These are phyloP conservation scores for Colletotrichum sp. DNA, from an alignment of 2,329 filamentous ascomycete genomes.

Conservation along the genomic window DNA sequence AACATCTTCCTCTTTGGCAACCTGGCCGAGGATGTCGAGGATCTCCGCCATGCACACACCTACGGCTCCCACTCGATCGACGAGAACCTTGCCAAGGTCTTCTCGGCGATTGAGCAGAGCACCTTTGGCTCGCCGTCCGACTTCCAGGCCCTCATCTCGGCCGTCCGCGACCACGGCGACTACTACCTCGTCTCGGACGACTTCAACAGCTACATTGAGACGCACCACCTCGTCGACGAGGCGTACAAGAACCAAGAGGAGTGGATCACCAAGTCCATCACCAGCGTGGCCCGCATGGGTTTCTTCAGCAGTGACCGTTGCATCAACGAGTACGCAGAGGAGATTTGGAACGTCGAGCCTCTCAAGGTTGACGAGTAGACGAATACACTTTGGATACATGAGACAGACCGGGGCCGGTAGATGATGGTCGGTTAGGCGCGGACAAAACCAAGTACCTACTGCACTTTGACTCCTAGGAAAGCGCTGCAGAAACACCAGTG, in stretches of 20 bases:
- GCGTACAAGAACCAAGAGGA: constrained; percentile 91
- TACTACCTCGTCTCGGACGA: constrained; percentile 98
- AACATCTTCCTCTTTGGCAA: constrained; percentile 99
- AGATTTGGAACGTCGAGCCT: constrained; percentile 96
- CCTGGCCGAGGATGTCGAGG: constrained; percentile 93
- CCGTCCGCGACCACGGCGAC: constrained; percentile 91
- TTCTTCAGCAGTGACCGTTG: constrained; percentile 96
- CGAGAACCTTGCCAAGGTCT: constrained; percentile 78
- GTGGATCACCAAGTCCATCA: constrained; percentile 91
- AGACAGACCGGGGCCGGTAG: neutral
- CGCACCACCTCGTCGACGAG: constrained; percentile 88
- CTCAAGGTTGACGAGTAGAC: constrained; percentile 50
- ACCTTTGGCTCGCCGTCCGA: constrained; percentile 80
- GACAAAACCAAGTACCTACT: constrained; percentile 6
- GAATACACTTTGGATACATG: neutral
- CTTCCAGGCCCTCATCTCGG: constrained; percentile 83
- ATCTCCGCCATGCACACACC: constrained; percentile 87
- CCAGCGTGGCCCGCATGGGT: constrained; percentile 89
- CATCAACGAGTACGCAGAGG: constrained; percentile 96
- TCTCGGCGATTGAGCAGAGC: constrained; percentile 79
- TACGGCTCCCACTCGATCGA: constrained; percentile 84
- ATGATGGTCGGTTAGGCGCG: neutral
- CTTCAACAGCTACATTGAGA: constrained; percentile 93
- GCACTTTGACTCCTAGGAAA: neutral
- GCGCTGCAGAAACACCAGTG: constrained; percentile 7